Conservation (phyloP, 2,329 filamentous ascomycete species). For the Botrytis hyacinthi region DNA sequence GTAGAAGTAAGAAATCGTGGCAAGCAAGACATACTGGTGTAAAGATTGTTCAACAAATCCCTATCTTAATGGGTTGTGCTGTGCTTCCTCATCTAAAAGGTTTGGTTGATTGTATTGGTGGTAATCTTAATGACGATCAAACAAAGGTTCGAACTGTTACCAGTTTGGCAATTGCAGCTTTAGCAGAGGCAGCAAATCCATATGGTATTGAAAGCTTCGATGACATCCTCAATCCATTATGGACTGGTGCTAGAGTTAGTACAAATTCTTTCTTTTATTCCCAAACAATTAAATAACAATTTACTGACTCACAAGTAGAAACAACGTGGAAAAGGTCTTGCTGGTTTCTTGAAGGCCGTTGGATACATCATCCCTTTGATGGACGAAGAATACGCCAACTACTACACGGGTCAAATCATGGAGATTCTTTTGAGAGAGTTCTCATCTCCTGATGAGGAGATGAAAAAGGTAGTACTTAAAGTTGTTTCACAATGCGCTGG, state of each 20-base stretch:
- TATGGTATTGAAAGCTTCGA: constrained; percentile 99
- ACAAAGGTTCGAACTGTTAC: constrained; percentile 97
- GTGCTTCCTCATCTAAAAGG: constrained; percentile 94
- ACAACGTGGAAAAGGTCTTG: constrained; percentile 92
- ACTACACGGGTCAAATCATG: constrained; percentile 99
- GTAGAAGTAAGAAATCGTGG: constrained; percentile 98
- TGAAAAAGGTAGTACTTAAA: constrained; percentile 99
- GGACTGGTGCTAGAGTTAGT: constrained; percentile 66
- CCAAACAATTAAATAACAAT: not conserved
- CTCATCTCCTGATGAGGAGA: constrained; percentile 94
- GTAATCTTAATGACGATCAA: constrained; percentile 95
- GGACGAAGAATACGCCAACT: constrained; percentile 99
- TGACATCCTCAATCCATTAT: constrained; percentile 93
- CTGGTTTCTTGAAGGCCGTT: constrained; percentile 94
- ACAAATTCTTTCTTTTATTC: not conserved
- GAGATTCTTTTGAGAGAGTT: constrained; percentile 96
- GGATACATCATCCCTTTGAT: constrained; percentile 98
- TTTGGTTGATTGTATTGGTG: constrained; percentile 91
- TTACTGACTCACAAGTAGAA: constrained; percentile 53
- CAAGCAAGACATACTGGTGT: constrained; percentile 96
- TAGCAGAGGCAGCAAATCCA: constrained; percentile 94
- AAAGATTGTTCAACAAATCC: constrained; percentile 98
- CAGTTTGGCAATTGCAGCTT: constrained; percentile 86
- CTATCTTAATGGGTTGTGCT: constrained; percentile 97
- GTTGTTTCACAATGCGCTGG: constrained; percentile 94